Evolutionary conservation across 2,329 filamentous ascomycete species (phyloP).

Genomic region (Monilinia laxa): DNA sequence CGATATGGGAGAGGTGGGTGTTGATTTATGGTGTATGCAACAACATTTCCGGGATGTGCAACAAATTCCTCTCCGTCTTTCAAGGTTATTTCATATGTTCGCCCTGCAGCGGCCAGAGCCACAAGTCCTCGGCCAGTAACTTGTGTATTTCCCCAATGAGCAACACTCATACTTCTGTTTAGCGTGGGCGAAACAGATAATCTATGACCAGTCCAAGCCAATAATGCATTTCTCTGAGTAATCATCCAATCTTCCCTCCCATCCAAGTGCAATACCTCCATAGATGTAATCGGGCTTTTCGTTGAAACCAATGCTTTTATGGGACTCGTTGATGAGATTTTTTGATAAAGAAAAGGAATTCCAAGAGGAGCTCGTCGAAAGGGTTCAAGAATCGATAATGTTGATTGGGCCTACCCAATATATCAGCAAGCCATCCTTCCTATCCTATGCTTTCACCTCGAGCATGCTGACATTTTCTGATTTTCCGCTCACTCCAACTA

Average conservation of each 20-base stretch:
- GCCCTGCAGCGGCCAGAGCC: slow-evolving; percentile 80
- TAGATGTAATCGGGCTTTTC: slow-evolving; percentile 81
- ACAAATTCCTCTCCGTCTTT: slow-evolving; percentile 85
- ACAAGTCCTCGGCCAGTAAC: slow-evolving; percentile 85
- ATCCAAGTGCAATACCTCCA: slow-evolving; percentile 85
- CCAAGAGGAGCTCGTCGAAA: slow-evolving; percentile 76
- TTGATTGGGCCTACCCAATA: slow-evolving; percentile 71
- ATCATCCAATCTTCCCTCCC: slow-evolving; percentile 96
- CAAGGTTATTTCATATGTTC: slow-evolving; percentile 83
- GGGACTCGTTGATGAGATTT: slow-evolving; percentile 82
- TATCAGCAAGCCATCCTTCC: slow-evolving; percentile 25
- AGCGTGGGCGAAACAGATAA: slow-evolving; percentile 73
- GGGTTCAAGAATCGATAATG: slow-evolving; percentile 81
- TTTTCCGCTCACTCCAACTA: slow-evolving; percentile 87
- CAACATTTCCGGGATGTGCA: slow-evolving; percentile 85
- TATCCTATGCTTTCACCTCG: slow-evolving; percentile 19
- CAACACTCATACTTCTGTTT: slow-evolving; percentile 70
- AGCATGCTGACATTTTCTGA: slow-evolving; percentile 71
- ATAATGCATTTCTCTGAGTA: slow-evolving; percentile 77
- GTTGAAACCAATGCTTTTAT: slow-evolving; percentile 86
- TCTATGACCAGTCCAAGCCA: slow-evolving; percentile 96
- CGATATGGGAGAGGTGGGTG: slow-evolving; percentile 79
- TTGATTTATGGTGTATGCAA: slow-evolving; percentile 80
- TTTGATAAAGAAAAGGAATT: slow-evolving; percentile 93
- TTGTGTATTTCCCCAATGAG: slow-evolving; percentile 89